Conservation (phyloP, 768 basidiomycete species). For the Lentinula sp. region DNA sequence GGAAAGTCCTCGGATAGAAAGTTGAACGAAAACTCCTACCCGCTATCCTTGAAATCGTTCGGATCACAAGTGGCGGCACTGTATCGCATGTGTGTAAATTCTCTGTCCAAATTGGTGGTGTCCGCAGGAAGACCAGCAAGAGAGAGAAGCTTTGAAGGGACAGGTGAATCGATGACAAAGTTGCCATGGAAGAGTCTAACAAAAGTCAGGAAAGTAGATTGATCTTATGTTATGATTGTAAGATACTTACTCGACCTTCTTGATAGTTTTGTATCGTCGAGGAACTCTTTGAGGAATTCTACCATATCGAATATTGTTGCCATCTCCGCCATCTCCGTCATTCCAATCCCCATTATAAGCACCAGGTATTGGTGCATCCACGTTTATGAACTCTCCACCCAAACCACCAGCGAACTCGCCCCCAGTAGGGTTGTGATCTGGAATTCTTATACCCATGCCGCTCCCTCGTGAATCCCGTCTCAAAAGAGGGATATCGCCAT, state of each 20-base stretch:
- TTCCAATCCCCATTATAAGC: constrained; percentile 27
- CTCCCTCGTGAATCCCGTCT: constrained; percentile 27
- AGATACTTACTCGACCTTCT: constrained; percentile 71
- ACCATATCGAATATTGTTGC: constrained; percentile 77
- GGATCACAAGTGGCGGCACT: constrained; percentile 95
- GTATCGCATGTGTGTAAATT: constrained; percentile 96
- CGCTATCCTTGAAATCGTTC: constrained; percentile 76
- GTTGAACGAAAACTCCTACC: constrained; percentile 15
- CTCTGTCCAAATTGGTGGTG: constrained; percentile 55
- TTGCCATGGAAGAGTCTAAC: constrained; percentile 84
- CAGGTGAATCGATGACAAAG: constrained; percentile 84
- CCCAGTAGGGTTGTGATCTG: constrained; percentile 18
- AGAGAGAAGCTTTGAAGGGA: constrained; percentile 84
- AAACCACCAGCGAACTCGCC: constrained; percentile 10
- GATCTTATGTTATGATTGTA: background rate
- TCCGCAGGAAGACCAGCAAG: constrained; percentile 30
- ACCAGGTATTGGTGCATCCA: constrained; percentile 31
- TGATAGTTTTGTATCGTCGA: constrained; percentile 88
- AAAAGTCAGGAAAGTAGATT: background rate
- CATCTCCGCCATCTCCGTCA: constrained; percentile 31
- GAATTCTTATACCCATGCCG: constrained; percentile 19
- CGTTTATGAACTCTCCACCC: constrained; percentile 7
- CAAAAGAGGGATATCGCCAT: constrained; percentile 66
- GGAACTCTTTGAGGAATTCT: constrained; percentile 88
- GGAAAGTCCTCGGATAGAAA: background rate